Base-by-base conservation (phyloP, 768 basidiomycete species). In the Phlegmacium glaucopus region DNA sequence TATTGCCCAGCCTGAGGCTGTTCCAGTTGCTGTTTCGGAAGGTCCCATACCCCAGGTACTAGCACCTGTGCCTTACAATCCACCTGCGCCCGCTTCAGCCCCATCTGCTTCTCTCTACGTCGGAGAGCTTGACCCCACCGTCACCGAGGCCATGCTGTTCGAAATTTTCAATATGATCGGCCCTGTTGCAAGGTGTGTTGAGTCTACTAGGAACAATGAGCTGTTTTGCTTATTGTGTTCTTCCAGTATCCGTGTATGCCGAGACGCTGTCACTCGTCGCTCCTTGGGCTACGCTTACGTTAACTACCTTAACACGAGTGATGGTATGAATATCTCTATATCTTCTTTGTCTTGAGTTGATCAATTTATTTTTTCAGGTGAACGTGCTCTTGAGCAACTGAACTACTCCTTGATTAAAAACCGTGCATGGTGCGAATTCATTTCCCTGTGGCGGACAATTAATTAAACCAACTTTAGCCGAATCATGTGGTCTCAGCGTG, bases 141-240 rank as follows among this genome's bases (percentile, higher is more conserved):
- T 99, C 71, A 91, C 94, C 30, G 96, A 99, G 78, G 95, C 96
- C 48, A 97, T 97, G 93, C 82, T 99, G 45, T 99, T 98, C 66
- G 96, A 99, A 77, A 98, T 99, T 68, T 99, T 99, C 79, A 96
- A 96, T 69, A 95, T 98, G 91, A 93, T 98, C 71, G 96, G 96
- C 44, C 96, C 95, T 41, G 96, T 99, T 55, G 94, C 94, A 38
- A 94, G 92, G 93, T 91, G 54, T 54, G 85, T 69, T 28, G 35
- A 48, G 37, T 26, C 6, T 44, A 42, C 42, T 17, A 34, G 27
- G 43, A 26, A 25, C 44, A 13, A 40, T 28, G 37, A 41, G 49
- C 44, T 50, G 47, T 47, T 26, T 44, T 43, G 30, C 45, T 35
- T 48, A 36, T 50, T n/a, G 41, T 55, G 12, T 42, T 53, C 15